Evolutionary conservation across 1,284 basidiomycete species (phyloP), one percentile per base, ranked within the genome.

Genomic region (Boletus albobrunnescens): DNA sequence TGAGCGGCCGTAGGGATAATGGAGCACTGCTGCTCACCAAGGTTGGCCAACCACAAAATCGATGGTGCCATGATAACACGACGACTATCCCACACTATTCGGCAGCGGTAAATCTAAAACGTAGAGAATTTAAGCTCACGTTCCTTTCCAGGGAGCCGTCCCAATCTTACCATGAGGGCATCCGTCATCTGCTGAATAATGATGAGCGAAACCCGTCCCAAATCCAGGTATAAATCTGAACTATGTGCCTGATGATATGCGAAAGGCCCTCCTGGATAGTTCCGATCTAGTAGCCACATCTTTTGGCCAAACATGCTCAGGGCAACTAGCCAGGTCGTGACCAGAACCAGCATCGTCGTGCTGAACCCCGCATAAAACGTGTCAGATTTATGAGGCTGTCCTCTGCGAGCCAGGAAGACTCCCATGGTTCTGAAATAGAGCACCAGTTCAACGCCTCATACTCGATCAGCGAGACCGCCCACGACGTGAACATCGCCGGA

Each of bases 191-290:
- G 44, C 13, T 38, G 44, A 7, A 45, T 10, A 14, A 32, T 26
- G 13, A 13, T 12, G 17, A 45, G 28, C 6, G 36, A 31, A 10
- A 27, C 26, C 17, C 37, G 26, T 24, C 44, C 44, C 1, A 33
- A 13, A 17, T 13, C 37, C 31, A 46, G 20, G n/a, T 33, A 33
- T 14, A 22, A 13, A 20, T 3, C 4, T 9, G 44, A 46, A 35
- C 17, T 40, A 22, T 40, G 1, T 22, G 23, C 14, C 12, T 2
- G 13, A 12, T 22, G 31, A 24, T 39, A 46, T 13, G 36, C 44
- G 14, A 27, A 23, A 10, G 44, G 37, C 11, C 44, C 44, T 2
- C 44, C 44, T 22, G 44, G 44, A 28, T 46, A 46, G 36, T 12
- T 13, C 13, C 37, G 37, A 23, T 33, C 14, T 1, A 40, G 6